Base-by-base conservation (phyloP, 176 grass and related monocot species). In the Aegilops umbellulata region DNA sequence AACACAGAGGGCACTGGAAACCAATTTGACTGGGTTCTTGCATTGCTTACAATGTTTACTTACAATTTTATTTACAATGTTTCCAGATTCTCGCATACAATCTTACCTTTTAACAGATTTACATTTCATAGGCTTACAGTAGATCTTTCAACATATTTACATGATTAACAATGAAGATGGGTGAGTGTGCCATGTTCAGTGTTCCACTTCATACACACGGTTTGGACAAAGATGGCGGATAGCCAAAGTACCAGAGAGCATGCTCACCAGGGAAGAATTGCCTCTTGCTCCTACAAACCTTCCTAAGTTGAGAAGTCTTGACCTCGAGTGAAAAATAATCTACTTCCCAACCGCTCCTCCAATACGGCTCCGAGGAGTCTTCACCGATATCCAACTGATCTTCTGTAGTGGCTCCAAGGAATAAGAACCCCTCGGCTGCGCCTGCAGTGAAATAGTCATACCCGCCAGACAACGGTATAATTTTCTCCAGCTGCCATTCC, bases 111-210 rank as follows among this genome's bases (percentile, higher is more conserved):
- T 80, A 80, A 82, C 17, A 77, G 19, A 63, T 70, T 63, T 39
- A 46, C 39, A 85, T 91, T 77, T 29, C 60, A 70, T 74, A 71
- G 86, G 32, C 87, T 86, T 65, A 84, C 57, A 17, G 87, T 88
- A 83, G 69, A 60, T 31, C 82, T 79, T 90, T 91, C 86, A 65
- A 82, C 67, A 77, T 60, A 71, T 83, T 80, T 84, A 39, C 26
- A n/a, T 13, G 42, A 65, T 67, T 74, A 36, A 36, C 35, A 36
- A 8, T 36, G 35, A 36, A 36, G 35, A 36, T 36, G 35, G 35
- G 42, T 47, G 13, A 47, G 44, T 47, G 44, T 47, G 44, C 44
- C 44, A 47, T 47, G 10, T 44, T 46, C 2, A 46, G 42, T 46
- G 42, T 30, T 16, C 63, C 64, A 67, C 64, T 31, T 68, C 65